A percentile compares a stretch with the other conserved stretches of the same genome.
These are phyloP conservation scores for Fusarium redolens DNA, from an alignment of 2,329 filamentous ascomycete genomes.

Conservation along the genomic window DNA sequence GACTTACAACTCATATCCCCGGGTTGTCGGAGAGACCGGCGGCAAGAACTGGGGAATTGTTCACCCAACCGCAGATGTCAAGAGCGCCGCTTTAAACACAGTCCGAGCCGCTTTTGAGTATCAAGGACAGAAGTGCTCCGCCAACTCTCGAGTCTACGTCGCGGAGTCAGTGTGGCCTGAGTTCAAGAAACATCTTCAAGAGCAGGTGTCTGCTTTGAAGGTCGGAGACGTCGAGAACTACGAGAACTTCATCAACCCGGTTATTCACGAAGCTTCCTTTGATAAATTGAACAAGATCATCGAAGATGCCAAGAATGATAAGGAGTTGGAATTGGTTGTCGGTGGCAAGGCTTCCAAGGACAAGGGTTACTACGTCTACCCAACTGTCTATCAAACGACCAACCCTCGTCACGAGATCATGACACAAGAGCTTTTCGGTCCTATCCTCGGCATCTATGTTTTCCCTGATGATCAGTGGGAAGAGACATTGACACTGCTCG, in stretches of 20 bases:
- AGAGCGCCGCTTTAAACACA: constrained; percentile 31
- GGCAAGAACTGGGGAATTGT: constrained; percentile 66
- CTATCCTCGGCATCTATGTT: constrained; percentile 59
- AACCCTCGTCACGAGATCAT: constrained; percentile 58
- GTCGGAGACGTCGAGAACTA: constrained; percentile 53
- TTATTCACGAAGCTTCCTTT: constrained; percentile 61
- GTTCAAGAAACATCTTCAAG: constrained; percentile 44
- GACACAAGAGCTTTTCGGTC: constrained; percentile 61
- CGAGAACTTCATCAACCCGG: constrained; percentile 58
- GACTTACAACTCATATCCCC: constrained; percentile 50
- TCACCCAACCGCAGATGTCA: constrained; percentile 46
- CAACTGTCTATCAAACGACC: constrained; percentile 58
- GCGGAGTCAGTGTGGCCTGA: constrained; percentile 43
- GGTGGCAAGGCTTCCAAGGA: constrained; percentile 58
- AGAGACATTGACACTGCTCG: constrained; percentile 24
- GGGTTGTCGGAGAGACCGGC: constrained; percentile 62
- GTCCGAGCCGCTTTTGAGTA: constrained; percentile 33
- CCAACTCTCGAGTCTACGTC: constrained; percentile 35
- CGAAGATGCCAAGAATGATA: constrained; percentile 57
- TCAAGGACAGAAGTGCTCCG: constrained; percentile 35
- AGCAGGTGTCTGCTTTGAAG: constrained; percentile 53
- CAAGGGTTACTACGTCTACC: constrained; percentile 58
- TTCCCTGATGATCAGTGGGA: constrained; percentile 55
- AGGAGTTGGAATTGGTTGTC: constrained; percentile 54
- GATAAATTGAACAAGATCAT: constrained; percentile 52